These are phyloP conservation scores for Penicillium frequentans DNA, from an alignment of 2,329 filamentous ascomycete species.

Conservation along the genomic window DNA sequence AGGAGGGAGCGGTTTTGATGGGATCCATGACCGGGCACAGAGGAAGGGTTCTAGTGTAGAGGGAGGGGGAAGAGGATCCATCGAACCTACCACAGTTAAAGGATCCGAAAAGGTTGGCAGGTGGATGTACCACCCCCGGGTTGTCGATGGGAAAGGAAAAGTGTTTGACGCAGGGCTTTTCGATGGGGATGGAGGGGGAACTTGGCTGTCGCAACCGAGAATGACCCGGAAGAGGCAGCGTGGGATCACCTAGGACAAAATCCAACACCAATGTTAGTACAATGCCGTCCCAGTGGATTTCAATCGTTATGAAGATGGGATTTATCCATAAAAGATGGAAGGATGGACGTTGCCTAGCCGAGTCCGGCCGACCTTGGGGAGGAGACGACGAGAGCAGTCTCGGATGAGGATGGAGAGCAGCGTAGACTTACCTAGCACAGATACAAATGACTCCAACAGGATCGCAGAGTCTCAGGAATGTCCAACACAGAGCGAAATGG, in stretches of 20 bases:
- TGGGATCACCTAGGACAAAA: slow-evolving; percentile 27
- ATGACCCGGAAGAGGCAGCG: slow-evolving; percentile 31
- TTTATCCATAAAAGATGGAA: slow-evolving; percentile 12
- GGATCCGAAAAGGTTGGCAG: slow-evolving; percentile 24
- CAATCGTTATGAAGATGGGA: slow-evolving; percentile 20
- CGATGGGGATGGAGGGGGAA: slow-evolving; percentile 33
- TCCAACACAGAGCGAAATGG: not conserved
- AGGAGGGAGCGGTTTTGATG: slow-evolving; percentile 16
- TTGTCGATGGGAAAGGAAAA: slow-evolving; percentile 25
- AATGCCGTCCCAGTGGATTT: slow-evolving; percentile 14
- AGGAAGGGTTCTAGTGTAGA: slow-evolving; percentile 19
- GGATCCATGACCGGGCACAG: slow-evolving; percentile 27
- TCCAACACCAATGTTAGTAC: slow-evolving; percentile 25
- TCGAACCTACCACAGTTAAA: slow-evolving; percentile 40
- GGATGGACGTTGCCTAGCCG: slow-evolving; percentile 24
- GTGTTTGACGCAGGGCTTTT: slow-evolving; percentile 22
- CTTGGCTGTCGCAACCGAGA: slow-evolving; percentile 38
- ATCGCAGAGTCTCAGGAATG: slow-evolving; percentile 28
- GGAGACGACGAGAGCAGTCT: slow-evolving; percentile 25
- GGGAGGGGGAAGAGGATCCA: slow-evolving; percentile 31
- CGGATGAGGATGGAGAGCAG: slow-evolving; percentile 36
- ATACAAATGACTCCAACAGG: slow-evolving; percentile 24
- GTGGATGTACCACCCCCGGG: slow-evolving; percentile 35
- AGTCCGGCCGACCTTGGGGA: slow-evolving; percentile 32
- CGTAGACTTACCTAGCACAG: slow-evolving; percentile 34